Evolutionary conservation across 2,329 filamentous ascomycete species (phyloP).

Genomic region (Cladosporium sp.): DNA sequence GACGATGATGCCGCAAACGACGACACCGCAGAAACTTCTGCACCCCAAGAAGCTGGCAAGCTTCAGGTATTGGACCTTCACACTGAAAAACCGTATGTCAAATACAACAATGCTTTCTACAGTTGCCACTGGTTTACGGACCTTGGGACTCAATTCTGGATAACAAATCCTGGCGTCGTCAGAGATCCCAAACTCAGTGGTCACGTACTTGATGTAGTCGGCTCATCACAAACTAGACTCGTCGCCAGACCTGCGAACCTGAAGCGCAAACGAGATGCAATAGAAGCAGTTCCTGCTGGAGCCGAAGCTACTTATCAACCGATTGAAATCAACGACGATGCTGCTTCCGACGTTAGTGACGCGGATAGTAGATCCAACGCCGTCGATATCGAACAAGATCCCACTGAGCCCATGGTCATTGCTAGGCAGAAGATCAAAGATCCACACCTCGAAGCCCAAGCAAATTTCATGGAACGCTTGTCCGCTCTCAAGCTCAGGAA

Average conservation of each 20-base stretch:
- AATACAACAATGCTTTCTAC: conserved; percentile 74
- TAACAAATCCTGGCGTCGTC: conserved; percentile 38
- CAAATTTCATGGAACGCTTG: conserved; percentile 37
- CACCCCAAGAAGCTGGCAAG: conserved; percentile 33
- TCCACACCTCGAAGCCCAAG: conserved; percentile 23
- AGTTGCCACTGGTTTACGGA: conserved; percentile 77
- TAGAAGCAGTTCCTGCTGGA: conserved; percentile 14
- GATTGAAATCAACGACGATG: conserved; percentile 10
- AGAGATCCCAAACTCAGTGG: conserved; percentile 47
- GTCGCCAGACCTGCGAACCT: conserved; percentile 57
- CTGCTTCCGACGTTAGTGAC: conserved; percentile 10
- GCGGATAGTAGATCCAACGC: not conserved
- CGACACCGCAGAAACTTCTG: not conserved
- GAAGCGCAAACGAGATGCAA: conserved; percentile 29
- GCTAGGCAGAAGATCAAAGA: conserved; percentile 19
- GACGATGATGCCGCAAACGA: not conserved
- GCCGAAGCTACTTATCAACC: conserved; percentile 1
- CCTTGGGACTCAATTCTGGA: conserved; percentile 73
- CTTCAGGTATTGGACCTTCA: conserved; percentile 83
- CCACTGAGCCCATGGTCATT: conserved; percentile 20
- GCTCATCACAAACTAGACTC: conserved; percentile 66
- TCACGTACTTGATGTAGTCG: conserved; percentile 65
- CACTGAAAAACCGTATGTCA: conserved; percentile 69
- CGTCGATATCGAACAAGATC: not conserved
- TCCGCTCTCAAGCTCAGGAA: conserved; percentile 39